Percentiles rank a stretch among this genome's conserved stretches.
Conservation (phyloP, 1,284 basidiomycete genomes). For the Puccinia sorghi region DNA sequence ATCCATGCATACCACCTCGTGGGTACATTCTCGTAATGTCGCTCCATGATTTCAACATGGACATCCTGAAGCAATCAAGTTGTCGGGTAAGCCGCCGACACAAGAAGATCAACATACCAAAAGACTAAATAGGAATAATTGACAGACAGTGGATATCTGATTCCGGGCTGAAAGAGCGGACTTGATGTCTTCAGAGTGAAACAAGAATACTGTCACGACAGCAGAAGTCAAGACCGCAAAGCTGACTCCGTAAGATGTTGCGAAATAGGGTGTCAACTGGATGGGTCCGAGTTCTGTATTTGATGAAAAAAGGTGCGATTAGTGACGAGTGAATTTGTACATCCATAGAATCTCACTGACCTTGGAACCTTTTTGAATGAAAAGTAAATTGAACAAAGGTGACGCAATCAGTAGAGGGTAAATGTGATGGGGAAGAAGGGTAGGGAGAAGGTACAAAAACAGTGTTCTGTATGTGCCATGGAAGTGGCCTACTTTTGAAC, state of each 20-base stretch:
- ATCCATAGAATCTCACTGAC: background rate
- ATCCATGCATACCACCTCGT: conserved; percentile 27
- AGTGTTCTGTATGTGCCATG: background rate
- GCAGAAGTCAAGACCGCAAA: conserved; percentile 48
- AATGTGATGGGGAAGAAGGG: background rate
- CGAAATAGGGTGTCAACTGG: conserved; percentile 47
- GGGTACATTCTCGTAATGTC: conserved; percentile 30
- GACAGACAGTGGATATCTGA: conserved; percentile 28
- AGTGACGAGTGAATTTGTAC: background rate
- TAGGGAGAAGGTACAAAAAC: background rate
- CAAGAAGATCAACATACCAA: no score
- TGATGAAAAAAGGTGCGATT: background rate
- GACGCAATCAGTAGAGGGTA: background rate
- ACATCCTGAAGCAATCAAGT: conserved; percentile 17
- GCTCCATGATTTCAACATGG: conserved; percentile 44
- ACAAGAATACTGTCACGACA: conserved; percentile 41
- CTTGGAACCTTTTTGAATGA: conserved; percentile 12
- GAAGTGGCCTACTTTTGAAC: conserved; percentile 23
- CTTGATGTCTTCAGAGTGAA: conserved; percentile 45
- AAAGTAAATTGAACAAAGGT: background rate
- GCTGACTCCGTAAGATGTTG: conserved; percentile 42
- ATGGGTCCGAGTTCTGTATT: conserved; percentile 40
- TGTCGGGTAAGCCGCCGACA: background rate
- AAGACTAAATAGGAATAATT: background rate
- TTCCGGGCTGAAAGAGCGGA: conserved; percentile 22